Conservation (phyloP, 2,329 filamentous ascomycete genomes). For the Cladobotryum mycophilum region DNA sequence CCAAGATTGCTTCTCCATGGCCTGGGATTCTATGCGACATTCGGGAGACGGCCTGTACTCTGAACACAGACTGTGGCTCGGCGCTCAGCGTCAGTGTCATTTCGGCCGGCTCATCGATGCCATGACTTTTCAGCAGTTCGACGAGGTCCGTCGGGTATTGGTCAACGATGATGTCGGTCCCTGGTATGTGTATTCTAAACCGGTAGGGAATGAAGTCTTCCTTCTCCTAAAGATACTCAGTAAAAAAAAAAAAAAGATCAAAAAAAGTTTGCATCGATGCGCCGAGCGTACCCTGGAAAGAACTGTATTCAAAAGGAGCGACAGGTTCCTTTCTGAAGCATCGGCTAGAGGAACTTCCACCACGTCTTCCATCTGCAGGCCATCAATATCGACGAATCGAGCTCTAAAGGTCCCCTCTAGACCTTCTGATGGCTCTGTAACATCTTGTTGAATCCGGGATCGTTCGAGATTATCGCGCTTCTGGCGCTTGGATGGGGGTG, state of each 20-base stretch:
- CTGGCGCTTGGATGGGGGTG: conserved; percentile 85
- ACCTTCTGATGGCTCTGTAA: conserved; percentile 59
- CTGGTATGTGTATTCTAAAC: conserved; percentile 54
- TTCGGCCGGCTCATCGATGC: conserved; percentile 53
- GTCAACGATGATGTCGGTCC: conserved; percentile 47
- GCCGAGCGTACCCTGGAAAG: conserved; percentile 57
- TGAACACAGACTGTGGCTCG: conserved; percentile 85
- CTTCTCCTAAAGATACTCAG: conserved; percentile 32
- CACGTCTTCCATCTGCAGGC: conserved; percentile 65
- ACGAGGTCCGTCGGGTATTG: conserved; percentile 51
- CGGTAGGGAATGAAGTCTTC: conserved; percentile 57
- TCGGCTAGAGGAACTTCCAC: conserved; percentile 73
- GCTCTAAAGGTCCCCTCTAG: conserved; percentile 73
- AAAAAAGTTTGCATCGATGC: no score
- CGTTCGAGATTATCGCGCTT: conserved; percentile 67
- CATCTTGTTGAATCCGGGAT: conserved; percentile 68
- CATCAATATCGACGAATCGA: conserved; percentile 78
- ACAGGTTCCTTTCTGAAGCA: conserved; percentile 82
- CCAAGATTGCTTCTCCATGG: conserved; percentile 85
- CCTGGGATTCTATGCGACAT: conserved; percentile 84
- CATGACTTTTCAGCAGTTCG: conserved; percentile 48
- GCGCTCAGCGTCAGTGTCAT: conserved; percentile 50
- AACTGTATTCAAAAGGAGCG: conserved; percentile 77
- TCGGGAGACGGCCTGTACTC: conserved; percentile 84
- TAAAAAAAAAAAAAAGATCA: neutral